A percentile compares a stretch with the other conserved stretches of the same genome.
These are phyloP conservation scores for Leccinum uliginosum DNA, from an alignment of 768 basidiomycete genomes.

Conservation along the genomic window DNA sequence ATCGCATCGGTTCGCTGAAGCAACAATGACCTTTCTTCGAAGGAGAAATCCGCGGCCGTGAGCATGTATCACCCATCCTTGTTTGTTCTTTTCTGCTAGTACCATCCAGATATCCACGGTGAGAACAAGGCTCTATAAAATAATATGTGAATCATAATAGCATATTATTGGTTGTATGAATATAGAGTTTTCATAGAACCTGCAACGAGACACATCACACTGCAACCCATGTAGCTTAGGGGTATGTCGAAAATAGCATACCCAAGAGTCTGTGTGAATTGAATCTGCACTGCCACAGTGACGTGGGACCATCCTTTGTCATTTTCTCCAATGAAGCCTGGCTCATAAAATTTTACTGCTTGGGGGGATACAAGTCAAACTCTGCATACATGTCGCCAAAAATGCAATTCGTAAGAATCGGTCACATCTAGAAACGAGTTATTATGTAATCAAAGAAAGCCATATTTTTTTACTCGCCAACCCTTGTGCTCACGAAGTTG, in stretches of 20 bases:
- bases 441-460: background rate
- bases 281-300: no score
- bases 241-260: slow-evolving; percentile 52
- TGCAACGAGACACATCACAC: slow-evolving; percentile 54
- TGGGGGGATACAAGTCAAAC: background rate
- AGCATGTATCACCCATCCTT: background rate
- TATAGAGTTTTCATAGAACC: slow-evolving; percentile 53
- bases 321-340: background rate
- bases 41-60: slow-evolving; percentile 6
- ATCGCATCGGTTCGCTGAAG: slow-evolving; percentile 1
- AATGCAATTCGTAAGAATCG: background rate
- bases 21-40: slow-evolving; percentile 13
- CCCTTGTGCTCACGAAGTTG: background rate
- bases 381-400: background rate
- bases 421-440: background rate
- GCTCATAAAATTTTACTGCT: no score
- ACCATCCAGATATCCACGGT: background rate
- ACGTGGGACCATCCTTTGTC: background rate
- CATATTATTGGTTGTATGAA: background rate
- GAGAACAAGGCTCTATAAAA: background rate
- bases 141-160: background rate
- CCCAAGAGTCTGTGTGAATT: slow-evolving; percentile 3
- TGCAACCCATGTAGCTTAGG: slow-evolving; percentile 35
- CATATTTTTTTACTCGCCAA: background rate
- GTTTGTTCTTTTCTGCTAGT: background rate